These are phyloP conservation scores for Epichloe brachyelytri DNA, from an alignment of 2,329 filamentous ascomycete genomes.

Conservation along the genomic window DNA sequence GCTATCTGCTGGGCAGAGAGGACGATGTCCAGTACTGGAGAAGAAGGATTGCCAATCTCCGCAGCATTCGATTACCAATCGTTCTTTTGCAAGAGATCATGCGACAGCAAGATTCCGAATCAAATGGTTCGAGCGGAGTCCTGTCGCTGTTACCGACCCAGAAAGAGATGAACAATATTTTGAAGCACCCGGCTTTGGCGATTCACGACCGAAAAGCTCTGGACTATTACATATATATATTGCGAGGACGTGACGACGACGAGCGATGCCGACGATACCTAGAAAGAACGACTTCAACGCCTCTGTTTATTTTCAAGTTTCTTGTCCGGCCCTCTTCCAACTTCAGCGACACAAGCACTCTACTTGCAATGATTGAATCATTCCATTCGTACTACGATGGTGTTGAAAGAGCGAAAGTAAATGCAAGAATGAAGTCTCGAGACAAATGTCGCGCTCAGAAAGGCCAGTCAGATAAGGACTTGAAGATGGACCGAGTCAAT, in stretches of 20 bases:
- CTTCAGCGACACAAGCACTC: slow-evolving; percentile 12
- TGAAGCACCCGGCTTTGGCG: slow-evolving; percentile 10
- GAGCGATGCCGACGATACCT: slow-evolving; percentile 20
- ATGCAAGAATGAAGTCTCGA: background rate
- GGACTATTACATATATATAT: slow-evolving; percentile 16
- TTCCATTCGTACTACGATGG: slow-evolving; percentile 10
- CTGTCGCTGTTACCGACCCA: slow-evolving; percentile 14
- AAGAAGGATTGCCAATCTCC: slow-evolving; percentile 12
- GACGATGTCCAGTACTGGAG: slow-evolving; percentile 8
- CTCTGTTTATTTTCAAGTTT: slow-evolving; percentile 19
- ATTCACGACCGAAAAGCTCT: slow-evolving; percentile 12
- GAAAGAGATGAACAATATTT: slow-evolving; percentile 12
- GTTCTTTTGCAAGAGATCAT: slow-evolving; percentile 21
- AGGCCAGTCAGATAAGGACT: background rate
- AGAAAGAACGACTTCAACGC: slow-evolving; percentile 11
- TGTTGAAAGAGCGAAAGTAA: background rate
- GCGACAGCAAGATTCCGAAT: slow-evolving; percentile 11
- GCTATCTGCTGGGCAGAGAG: slow-evolving; percentile 10
- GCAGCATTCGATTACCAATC: slow-evolving; percentile 16
- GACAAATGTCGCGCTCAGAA: slow-evolving; percentile 2
- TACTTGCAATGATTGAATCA: slow-evolving; percentile 16
- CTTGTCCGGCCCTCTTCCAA: slow-evolving; percentile 15
- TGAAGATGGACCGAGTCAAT: slow-evolving; percentile 9
- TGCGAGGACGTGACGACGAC: slow-evolving; percentile 18
- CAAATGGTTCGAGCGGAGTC: slow-evolving; percentile 9